A percentile compares a stretch with the other conserved stretches of the same genome.
These are phyloP conservation scores for Fonsecaea pedrosoi DNA, from an alignment of 2,329 filamentous ascomycete species.

Conservation along the genomic window DNA sequence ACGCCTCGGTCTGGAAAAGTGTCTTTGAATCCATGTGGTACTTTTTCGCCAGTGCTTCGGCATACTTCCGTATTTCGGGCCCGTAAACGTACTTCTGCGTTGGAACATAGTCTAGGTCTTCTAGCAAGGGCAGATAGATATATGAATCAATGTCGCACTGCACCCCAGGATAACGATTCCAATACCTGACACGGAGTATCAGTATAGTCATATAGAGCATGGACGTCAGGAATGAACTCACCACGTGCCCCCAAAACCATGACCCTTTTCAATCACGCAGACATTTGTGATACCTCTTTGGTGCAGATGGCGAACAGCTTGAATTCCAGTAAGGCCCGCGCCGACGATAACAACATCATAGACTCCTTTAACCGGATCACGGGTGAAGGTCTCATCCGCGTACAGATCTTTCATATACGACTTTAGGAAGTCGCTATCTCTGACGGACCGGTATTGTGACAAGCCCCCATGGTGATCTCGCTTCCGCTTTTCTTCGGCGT, in stretches of 20 bases:
- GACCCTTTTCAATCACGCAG: conserved; percentile 11
- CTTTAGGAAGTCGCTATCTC: too few species aligned
- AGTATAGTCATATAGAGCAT: too few species aligned
- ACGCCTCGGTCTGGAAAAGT: conserved; percentile 28
- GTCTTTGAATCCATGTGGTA: conserved; percentile 21
- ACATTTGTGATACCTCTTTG: conserved; percentile 21
- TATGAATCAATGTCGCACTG: conserved; percentile 65
- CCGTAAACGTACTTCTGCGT: conserved; percentile 25
- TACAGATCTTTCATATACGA: conserved; percentile 17
- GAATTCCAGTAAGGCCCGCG: conserved; percentile 6
- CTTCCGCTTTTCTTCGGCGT: too few species aligned
- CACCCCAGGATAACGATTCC: conserved; percentile 40
- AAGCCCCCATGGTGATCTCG: too few species aligned
- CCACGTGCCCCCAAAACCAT: conserved; percentile 36
- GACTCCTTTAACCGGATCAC: conserved; percentile 21
- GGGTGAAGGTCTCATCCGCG: conserved; percentile 23
- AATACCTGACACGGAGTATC: conserved; percentile 28
- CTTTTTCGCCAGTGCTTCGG: conserved; percentile 14
- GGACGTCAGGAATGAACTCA: not conserved
- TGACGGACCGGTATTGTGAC: too few species aligned
- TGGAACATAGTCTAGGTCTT: conserved; percentile 31
- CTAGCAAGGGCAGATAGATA: conserved; percentile 34
- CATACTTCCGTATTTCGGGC: conserved; percentile 21
- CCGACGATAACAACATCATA: conserved; percentile 21
- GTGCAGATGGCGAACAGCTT: conserved; percentile 15